Evolutionary conservation across 306 rosid species (phyloP).

Genomic region (Hippophae tibetana): DNA sequence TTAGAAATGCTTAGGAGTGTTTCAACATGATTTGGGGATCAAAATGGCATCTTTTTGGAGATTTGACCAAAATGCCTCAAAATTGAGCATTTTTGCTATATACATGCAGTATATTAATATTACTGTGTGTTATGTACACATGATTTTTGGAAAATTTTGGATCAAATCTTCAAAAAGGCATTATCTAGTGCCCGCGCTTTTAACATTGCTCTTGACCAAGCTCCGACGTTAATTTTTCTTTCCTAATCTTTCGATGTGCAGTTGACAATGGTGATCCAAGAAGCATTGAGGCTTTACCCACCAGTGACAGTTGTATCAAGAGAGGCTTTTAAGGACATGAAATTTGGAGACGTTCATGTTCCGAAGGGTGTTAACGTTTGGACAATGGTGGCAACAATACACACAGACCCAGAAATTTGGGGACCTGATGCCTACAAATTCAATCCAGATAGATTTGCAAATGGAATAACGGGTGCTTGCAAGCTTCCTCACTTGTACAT

Average conservation of each 20-base stretch:
- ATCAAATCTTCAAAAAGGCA: no score
- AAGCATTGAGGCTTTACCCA: slow-evolving; percentile 47
- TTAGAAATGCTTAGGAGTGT: no score
- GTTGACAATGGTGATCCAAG: slow-evolving; percentile 63
- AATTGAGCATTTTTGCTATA: no score
- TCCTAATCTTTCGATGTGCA: slow-evolving; percentile 5
- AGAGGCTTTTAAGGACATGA: slow-evolving; percentile 29
- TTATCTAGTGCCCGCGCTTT: no score
- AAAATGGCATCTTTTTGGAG: no score
- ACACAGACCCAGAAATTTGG: slow-evolving; percentile 40
- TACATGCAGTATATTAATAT: no score
- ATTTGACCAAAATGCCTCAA: no score
- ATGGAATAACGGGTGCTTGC: slow-evolving; percentile 45
- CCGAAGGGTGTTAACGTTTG: slow-evolving; percentile 47
- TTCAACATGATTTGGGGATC: no score
- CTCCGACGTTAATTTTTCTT: no score
- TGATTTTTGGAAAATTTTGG: no score
- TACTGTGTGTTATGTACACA: no score
- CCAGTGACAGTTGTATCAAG: slow-evolving; percentile 25
- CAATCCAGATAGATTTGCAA: slow-evolving; percentile 51
- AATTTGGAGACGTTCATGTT: slow-evolving; percentile 28
- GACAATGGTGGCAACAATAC: slow-evolving; percentile 32
- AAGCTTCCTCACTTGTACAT: slow-evolving; percentile 39
- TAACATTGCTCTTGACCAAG: no score
- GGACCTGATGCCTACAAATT: slow-evolving; percentile 46